Conservation (phyloP, 78 protist genomes). For the Trichosphaerium sp. region DNA sequence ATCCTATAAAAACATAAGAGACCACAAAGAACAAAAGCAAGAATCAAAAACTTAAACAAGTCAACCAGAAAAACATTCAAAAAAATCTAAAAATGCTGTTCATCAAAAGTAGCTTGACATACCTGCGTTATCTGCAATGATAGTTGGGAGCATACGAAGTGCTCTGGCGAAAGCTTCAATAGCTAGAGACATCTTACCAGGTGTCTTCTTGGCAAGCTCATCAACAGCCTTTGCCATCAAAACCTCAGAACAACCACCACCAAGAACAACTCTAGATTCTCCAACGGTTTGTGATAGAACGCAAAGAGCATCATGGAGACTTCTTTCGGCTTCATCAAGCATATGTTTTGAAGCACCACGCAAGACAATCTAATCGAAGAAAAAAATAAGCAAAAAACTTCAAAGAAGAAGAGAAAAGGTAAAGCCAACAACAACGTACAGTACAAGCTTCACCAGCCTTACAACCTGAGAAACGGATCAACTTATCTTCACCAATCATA, state of each 20-base stretch:
- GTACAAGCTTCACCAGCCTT: slow-evolving; percentile 93
- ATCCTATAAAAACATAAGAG: no score
- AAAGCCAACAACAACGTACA: no score
- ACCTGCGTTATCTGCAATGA: slow-evolving; percentile 96
- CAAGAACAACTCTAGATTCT: slow-evolving; percentile 77
- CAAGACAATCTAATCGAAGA: slow-evolving; percentile 92
- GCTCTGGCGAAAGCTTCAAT: slow-evolving; percentile 95
- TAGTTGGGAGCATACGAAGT: slow-evolving; percentile 81
- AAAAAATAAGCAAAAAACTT: no score
- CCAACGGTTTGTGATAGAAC: slow-evolving; percentile 80
- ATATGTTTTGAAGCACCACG: slow-evolving; percentile 93
- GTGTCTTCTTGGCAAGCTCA: slow-evolving; percentile 62
- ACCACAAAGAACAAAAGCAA: not conserved
- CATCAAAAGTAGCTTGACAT: no score
- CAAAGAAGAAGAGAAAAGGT: no score
- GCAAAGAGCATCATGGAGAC: slow-evolving; percentile 99
- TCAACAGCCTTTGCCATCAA: slow-evolving; percentile 90
- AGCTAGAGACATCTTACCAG: slow-evolving; percentile 94
- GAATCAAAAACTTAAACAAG: no score
- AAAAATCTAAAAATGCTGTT: no score
- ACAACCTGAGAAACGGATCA: slow-evolving; percentile 1
- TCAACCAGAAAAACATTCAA: no score
- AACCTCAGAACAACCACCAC: slow-evolving; percentile 96
- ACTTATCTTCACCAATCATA: slow-evolving; percentile 96
- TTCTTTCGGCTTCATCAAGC: slow-evolving; percentile 98